phyloP scores from a whole-genome alignment of 768 basidiomycete species.

The Rossbeevera mucosa region DNA sequence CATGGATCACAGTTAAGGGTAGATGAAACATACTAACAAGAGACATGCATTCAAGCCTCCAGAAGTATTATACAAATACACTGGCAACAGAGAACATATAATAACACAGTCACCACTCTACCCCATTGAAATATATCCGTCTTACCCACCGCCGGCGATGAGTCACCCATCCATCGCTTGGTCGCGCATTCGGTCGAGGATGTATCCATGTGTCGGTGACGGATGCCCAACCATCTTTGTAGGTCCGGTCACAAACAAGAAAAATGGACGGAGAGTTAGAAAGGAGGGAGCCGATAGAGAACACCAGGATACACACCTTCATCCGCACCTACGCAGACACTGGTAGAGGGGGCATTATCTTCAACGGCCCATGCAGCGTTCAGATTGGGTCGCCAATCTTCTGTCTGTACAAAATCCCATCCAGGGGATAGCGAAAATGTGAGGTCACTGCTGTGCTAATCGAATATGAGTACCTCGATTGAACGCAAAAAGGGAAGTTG shows the following conservation, averaged over 20 bases:
- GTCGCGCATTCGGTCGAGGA: constrained; percentile 36
- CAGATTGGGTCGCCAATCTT: constrained; percentile 71
- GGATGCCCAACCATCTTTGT: constrained; percentile 69
- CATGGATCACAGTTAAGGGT: not conserved
- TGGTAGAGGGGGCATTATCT: not conserved
- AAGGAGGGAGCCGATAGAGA: too few relatives aligned
- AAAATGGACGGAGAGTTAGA: too few relatives aligned
- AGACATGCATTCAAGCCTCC: not conserved
- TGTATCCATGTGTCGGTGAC: constrained; percentile 73
- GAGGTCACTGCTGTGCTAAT: constrained; percentile 59
- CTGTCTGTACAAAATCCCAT: constrained; percentile 72
- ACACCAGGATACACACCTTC: constrained; percentile 14
- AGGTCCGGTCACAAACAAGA: too few relatives aligned
- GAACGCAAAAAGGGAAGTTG: not conserved
- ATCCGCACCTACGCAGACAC: constrained; percentile 20
- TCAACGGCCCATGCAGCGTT: constrained; percentile 49
- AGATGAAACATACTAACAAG: not conserved
- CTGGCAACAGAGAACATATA: not conserved
- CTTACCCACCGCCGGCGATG: constrained; percentile 66
- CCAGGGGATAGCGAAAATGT: constrained; percentile 70
- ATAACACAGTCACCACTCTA: not conserved
- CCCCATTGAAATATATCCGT: constrained; percentile 43
- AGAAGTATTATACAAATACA: not conserved
- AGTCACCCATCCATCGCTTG: constrained; percentile 50
- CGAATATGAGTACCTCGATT: not conserved